Base-by-base conservation (phyloP, 768 basidiomycete genomes). In the Polyporus arcularius region DNA sequence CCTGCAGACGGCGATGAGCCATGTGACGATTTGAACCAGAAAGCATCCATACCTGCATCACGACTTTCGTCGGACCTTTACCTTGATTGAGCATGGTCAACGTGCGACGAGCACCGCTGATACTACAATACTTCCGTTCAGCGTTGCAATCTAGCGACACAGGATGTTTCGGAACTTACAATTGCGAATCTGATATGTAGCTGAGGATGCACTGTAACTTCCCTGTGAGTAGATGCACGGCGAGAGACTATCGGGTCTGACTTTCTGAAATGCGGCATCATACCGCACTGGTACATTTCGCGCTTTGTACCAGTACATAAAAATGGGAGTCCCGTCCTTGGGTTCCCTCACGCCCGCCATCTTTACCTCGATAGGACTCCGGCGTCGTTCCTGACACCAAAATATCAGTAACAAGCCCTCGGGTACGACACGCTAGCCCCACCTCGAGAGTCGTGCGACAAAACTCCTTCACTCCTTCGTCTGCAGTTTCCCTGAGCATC, bases 231-330 rank as follows among this genome's bases (percentile, higher is more conserved):
- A 9, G 57, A 40, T 8, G 40, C 9, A 32, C 12, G 16, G 11
- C 32, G n/a, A 47, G n/a, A 46, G 7, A 32, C n/a, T 31, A 16
- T 42, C 14, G 38, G 50, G 51, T 3, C 30, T 15, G 53, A 88
- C 92, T 76, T 92, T 94, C 67, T 94, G 92, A 71, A 89, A 94
- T 21, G 85, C 82, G 4, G 85, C 70, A 45, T 84, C 85, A 69
- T 89, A 89, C 65, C 80, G 57, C 35, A 58, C 78, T 1, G 87
- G 86, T 57, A 86, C 79, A 62, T 85, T 80, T 61, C 82, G 81
- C 3, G 90, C 87, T 69, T 85, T 84, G 87, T 92, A 89, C 92
- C 92, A 94, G 67, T 85, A 90, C 82, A 87, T 84, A 57, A 80
- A 80, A 16, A 78, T 77, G 31, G 80, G 71, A 18, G 73, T 75